A percentile compares a stretch with the other conserved stretches of the same genome.
These are phyloP conservation scores for Psilocybe cubensis DNA, from an alignment of 768 basidiomycete species.

Conservation along the genomic window DNA sequence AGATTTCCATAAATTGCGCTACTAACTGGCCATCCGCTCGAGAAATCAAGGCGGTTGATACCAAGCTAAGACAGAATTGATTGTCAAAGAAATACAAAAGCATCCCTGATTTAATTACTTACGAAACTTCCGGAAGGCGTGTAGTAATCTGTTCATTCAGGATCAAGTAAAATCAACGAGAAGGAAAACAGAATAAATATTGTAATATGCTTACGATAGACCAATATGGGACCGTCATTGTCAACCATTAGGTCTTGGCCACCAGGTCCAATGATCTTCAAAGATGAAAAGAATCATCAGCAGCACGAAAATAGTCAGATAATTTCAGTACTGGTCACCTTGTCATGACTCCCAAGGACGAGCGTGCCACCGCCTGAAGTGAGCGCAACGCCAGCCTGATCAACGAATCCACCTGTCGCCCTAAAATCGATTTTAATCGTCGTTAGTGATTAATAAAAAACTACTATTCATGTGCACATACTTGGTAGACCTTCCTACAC, in stretches of 20 bases:
- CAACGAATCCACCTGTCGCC: conserved; percentile 48
- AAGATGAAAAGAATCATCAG: not conserved
- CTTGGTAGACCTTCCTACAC: conserved; percentile 54
- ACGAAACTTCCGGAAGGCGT: conserved; percentile 48
- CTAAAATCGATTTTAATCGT: no score
- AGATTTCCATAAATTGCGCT: not conserved
- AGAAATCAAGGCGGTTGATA: conserved; percentile 52
- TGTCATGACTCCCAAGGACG: conserved; percentile 47
- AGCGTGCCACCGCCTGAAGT: conserved; percentile 55
- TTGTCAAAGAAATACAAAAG: not conserved
- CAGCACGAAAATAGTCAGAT: not conserved
- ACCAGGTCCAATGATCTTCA: conserved; percentile 57
- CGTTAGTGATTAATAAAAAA: not conserved
- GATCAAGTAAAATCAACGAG: not conserved
- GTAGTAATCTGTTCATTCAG: conserved; percentile 47
- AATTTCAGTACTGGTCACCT: conserved; percentile 25
- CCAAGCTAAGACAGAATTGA: conserved; percentile 34
- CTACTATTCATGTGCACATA: conserved; percentile 20
- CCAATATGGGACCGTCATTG: conserved; percentile 47
- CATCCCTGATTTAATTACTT: conserved; percentile 13
- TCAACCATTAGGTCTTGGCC: conserved; percentile 55
- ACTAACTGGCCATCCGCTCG: conserved; percentile 52
- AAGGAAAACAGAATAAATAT: not conserved
- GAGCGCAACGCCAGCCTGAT: conserved; percentile 46
- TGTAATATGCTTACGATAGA: conserved; percentile 46